Base-by-base conservation (phyloP, 768 basidiomycete genomes). In the Leccinum rimulosum region DNA sequence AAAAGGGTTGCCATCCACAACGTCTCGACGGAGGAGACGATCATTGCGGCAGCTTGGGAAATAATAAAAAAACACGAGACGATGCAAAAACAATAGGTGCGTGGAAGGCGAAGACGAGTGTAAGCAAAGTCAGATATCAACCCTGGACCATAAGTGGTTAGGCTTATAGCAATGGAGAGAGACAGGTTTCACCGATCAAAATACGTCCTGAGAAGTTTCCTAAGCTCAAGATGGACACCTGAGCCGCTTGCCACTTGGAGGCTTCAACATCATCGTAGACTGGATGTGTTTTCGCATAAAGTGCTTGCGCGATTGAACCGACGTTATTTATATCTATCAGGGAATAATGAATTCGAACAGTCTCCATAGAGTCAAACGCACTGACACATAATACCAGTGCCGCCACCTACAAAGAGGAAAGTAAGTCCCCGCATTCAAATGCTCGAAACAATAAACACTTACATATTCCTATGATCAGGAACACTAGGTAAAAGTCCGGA, bases 171-270 rank as follows among this genome's bases (percentile, higher is more conserved):
- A 40, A 19, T 5, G 6, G 15, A 25, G 6, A 10, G 12, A 8
- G 2, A 40, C 12, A 35, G 47, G 30, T 10, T 10, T 57, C 49
- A 91, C 91, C 93, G 19, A 93, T 86, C 27, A 85, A 58, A 50
- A 95, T 82, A 40, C 95, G 84, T 1, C 93, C 93, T 2, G 79
- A 64, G 57, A 87, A 96, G 69, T 93, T 97, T 74, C 85, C 87
- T 27, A 95, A 57, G 65, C 90, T 93, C 62, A 95, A 80, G 5
- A 83, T 79, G 0, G 93, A 92, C 1, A 97, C 95, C 66, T 97
- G 93, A 4, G 83, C 77, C 0, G 91, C 85, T 76, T 97, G 95
- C 84, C 86, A 89, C 55, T 82, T 80, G 1, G 86, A 79, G 0
- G 90, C 86, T 61, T 82, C 81, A 0, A 81, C 68, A 19, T 84